Conservation (phyloP, 2,329 filamentous ascomycete species). For the Aspergillus hortae region DNA sequence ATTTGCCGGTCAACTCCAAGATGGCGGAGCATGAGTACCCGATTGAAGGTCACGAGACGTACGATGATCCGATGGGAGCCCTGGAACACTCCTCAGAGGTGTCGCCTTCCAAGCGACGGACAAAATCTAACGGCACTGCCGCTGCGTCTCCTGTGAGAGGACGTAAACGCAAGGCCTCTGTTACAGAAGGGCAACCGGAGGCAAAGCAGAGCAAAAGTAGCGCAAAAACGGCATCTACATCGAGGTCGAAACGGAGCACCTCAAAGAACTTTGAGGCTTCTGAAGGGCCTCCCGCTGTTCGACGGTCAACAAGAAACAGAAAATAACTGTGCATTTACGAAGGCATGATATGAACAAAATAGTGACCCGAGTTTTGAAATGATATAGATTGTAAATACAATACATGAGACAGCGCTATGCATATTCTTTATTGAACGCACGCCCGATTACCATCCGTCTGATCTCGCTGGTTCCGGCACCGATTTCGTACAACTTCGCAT, state of each 20-base stretch:
- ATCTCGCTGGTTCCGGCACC: conserved; percentile 95
- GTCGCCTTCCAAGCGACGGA: neutral
- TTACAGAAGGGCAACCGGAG: conserved; percentile 6
- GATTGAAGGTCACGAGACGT: conserved; percentile 4
- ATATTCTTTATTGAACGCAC: conserved; percentile 87
- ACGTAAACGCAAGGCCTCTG: conserved; percentile 23
- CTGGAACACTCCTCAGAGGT: neutral
- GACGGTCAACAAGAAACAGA: conserved; percentile 28
- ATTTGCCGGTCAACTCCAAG: conserved; percentile 7
- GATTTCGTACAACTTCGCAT: conserved; percentile 87
- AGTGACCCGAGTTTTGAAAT: neutral
- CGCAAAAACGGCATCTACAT: neutral
- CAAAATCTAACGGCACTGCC: neutral
- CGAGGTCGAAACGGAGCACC: conserved; percentile 23
- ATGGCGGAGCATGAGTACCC: conserved; percentile 8
- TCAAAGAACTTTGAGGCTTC: conserved; percentile 15
- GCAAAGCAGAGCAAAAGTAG: neutral
- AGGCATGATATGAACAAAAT: conserved; percentile 14
- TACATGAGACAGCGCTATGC: conserved; percentile 24
- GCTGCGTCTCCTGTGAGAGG: conserved; percentile 5
- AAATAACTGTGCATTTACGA: conserved; percentile 7
- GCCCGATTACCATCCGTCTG: conserved; percentile 87
- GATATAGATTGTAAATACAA: conserved; percentile 4
- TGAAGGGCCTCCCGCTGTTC: conserved; percentile 13
- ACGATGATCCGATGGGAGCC: conserved; percentile 2